A percentile compares a stretch with the other conserved stretches of the same genome.
Evolutionary conservation across 2,329 filamentous ascomycete genomes (phyloP).

Genomic region (Stagonosporopsis chrysanthemi): DNA sequence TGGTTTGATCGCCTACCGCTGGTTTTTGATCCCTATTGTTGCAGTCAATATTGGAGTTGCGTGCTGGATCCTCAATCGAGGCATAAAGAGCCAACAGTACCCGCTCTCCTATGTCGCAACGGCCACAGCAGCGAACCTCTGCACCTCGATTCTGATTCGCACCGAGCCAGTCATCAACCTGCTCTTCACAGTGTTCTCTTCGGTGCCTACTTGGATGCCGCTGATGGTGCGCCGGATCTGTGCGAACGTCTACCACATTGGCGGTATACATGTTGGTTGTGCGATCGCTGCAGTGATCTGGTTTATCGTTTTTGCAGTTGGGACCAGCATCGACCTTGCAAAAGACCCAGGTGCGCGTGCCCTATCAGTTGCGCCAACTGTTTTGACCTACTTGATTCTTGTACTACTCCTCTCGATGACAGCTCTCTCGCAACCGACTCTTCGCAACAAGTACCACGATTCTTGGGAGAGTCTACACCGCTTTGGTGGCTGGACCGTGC

Average conservation of each 20-base stretch:
- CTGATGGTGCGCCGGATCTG: slow-evolving; percentile 42
- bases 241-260: slow-evolving; percentile 48
- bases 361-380: slow-evolving; percentile 32
- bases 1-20: slow-evolving; percentile 42
- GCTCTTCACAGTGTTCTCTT: slow-evolving; percentile 47
- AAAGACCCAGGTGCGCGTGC: slow-evolving; percentile 30
- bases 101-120: slow-evolving; percentile 42
- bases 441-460: slow-evolving; percentile 47
- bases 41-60: slow-evolving; percentile 39
- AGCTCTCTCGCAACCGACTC: slow-evolving; percentile 38
- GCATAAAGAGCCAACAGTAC: slow-evolving; percentile 30
- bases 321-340: slow-evolving; percentile 44
- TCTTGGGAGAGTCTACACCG: slow-evolving; percentile 48
- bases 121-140: slow-evolving; percentile 49
- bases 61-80: slow-evolving; percentile 37
- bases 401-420: slow-evolving; percentile 42
- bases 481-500: slow-evolving; percentile 48
- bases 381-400: slow-evolving; percentile 45
- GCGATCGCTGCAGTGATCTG: slow-evolving; percentile 50
- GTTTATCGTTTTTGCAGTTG: slow-evolving; percentile 55
- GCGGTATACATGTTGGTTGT: slow-evolving; percentile 49
- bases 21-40: slow-evolving; percentile 40
- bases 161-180: slow-evolving; percentile 50
- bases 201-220: slow-evolving; percentile 40
- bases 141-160: slow-evolving; percentile 43